Conservation (phyloP, 1,284 basidiomycete genomes). For the Tilletia horrida region DNA sequence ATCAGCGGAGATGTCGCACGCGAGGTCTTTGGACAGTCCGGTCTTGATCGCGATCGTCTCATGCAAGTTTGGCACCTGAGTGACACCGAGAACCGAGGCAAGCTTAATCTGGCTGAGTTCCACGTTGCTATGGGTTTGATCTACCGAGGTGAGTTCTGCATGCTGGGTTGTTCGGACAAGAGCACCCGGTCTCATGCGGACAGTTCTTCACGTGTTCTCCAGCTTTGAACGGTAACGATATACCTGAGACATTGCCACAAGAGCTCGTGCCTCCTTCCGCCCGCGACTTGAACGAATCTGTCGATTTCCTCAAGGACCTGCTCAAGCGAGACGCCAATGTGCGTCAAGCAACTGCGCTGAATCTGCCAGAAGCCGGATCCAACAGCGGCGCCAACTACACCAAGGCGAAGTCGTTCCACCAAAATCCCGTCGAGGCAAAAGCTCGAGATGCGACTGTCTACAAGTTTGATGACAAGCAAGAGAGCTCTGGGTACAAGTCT, state of each 20-base stretch:
- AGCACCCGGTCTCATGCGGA: constrained; percentile 17
- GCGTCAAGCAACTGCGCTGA: constrained; percentile 57
- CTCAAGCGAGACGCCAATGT: constrained; percentile 72
- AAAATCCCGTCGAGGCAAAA: constrained; percentile 59
- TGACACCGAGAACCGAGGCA: constrained; percentile 52
- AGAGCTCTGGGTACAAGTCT: constrained; percentile 70
- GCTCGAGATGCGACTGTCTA: constrained; percentile 87
- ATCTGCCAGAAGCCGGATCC: constrained; percentile 52
- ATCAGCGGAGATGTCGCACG: constrained; percentile 80
- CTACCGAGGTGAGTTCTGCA: constrained; percentile 72
- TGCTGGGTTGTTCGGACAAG: neutral
- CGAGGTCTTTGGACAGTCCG: constrained; percentile 93
- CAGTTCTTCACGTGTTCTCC: neutral
- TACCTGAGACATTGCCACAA: constrained; percentile 79
- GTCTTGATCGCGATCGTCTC: constrained; percentile 80
- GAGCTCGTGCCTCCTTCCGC: constrained; percentile 92
- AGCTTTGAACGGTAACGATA: constrained; percentile 73
- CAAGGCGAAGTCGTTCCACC: constrained; percentile 68
- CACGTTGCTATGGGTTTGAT: constrained; percentile 98
- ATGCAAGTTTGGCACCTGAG: constrained; percentile 77
- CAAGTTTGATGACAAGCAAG: constrained; percentile 68
- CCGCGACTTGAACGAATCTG: constrained; percentile 82
- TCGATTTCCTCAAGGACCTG: constrained; percentile 84
- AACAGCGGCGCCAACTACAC: constrained; percentile 57
- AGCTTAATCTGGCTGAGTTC: constrained; percentile 82